A percentile compares a stretch with the other conserved stretches of the same genome.
These are phyloP conservation scores for Diplodia seriata DNA, from an alignment of 2,329 filamentous ascomycete genomes.

Conservation along the genomic window DNA sequence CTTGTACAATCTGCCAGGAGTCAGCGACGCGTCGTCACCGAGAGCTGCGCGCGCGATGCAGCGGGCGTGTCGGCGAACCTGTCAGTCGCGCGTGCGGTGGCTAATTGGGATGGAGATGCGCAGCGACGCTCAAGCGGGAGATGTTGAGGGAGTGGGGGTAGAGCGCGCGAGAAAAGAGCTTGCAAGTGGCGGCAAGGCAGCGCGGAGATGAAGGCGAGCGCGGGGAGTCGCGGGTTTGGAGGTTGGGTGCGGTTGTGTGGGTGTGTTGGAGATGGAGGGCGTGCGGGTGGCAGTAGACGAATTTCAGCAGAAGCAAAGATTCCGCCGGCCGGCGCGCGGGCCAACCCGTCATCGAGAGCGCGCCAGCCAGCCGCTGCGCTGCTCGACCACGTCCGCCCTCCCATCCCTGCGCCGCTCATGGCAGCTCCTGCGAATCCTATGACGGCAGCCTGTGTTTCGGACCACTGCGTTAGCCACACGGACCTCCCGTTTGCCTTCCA, in stretches of 20 bases:
- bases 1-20: not conserved
- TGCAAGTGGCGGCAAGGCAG: conserved; percentile 12
- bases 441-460: conserved; percentile 13
- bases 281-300: conserved; percentile 27
- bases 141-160: not conserved
- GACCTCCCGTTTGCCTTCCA: not conserved
- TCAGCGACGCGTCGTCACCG: conserved; percentile 21
- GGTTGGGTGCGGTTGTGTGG: conserved; percentile 27
- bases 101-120: conserved; percentile 14
- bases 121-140: conserved; percentile 11
- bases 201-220: conserved; percentile 20
- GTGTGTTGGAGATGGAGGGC: conserved; percentile 24
- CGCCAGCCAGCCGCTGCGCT: conserved; percentile 19
- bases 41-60: conserved; percentile 23
- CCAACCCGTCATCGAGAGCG: conserved; percentile 16
- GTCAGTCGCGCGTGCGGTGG: conserved; percentile 25
- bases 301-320: conserved; percentile 31
- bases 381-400: conserved; percentile 19
- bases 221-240: conserved; percentile 12
- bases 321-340: conserved; percentile 29
- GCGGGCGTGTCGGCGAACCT: conserved; percentile 25
- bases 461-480: conserved; percentile 2
- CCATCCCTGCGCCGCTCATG: conserved; percentile 23
- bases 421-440: conserved; percentile 23
- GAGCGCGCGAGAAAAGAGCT: conserved; percentile 13